Conservation (phyloP, 345 rosid species). For the Ceriops zippeliana region DNA sequence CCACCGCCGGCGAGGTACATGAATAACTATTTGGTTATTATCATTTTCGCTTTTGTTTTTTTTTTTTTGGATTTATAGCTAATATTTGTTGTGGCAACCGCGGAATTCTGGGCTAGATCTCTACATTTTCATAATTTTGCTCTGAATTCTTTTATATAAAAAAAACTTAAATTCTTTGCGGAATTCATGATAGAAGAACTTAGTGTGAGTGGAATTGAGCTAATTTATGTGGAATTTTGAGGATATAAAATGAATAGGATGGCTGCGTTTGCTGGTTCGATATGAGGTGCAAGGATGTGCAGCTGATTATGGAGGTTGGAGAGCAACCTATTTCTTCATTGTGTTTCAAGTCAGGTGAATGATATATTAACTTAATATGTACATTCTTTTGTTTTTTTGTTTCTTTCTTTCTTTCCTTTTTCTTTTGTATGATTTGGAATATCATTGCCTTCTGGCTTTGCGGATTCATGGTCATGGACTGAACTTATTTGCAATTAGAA, state of each 20-base stretch:
- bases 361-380: neutral
- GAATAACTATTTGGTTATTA: neutral
- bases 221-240: neutral
- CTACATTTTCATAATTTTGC: no score
- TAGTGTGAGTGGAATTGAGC: neutral
- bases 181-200: no score
- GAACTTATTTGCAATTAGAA: no score
- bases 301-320: conserved; percentile 53
- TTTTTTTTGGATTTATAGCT: neutral
- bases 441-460: no score
- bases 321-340: conserved; percentile 66
- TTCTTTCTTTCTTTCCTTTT: neutral
- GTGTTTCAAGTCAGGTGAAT: conserved; percentile 70
- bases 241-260: conserved; percentile 40
- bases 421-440: neutral
- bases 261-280: conserved; percentile 92
- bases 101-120: no score
- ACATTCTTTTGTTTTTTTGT: neutral
- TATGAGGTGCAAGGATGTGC: conserved; percentile 85
- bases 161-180: no score
- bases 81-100: neutral
- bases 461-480: no score
- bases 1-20: conserved; percentile 72
- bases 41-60: neutral
- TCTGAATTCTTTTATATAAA: no score